Evolutionary conservation across 2,329 filamentous ascomycete species (phyloP).

Genomic region (Hyphodiscus sp.): DNA sequence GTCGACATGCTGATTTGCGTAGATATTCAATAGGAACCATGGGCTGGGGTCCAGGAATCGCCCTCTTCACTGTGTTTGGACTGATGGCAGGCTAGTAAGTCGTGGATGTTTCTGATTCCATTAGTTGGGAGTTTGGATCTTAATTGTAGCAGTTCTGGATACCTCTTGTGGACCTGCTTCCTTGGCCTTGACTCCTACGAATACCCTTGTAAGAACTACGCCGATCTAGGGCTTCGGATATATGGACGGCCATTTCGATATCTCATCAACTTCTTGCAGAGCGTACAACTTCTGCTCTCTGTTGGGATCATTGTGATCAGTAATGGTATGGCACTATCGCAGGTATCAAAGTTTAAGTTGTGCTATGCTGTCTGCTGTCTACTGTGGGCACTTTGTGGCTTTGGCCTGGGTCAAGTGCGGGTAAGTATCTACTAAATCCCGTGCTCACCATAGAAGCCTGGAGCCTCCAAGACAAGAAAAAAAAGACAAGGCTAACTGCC

Average conservation of each 20-base stretch:
- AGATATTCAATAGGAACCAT: slow-evolving; percentile 14
- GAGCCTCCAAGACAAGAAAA: too few relatives aligned
- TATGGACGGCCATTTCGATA: slow-evolving; percentile 16
- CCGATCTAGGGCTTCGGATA: slow-evolving; percentile 18
- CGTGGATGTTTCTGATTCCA: not conserved
- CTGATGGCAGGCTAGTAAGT: slow-evolving; percentile 12
- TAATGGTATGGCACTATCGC: slow-evolving; percentile 15
- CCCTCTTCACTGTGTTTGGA: slow-evolving; percentile 19
- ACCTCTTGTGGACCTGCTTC: slow-evolving; percentile 16
- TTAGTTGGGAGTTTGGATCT: not conserved
- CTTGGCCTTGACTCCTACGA: slow-evolving; percentile 17
- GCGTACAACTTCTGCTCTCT: slow-evolving; percentile 11
- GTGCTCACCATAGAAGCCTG: too few relatives aligned
- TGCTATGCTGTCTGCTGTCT: slow-evolving; percentile 24
- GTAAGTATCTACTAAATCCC: too few relatives aligned
- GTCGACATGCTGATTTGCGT: not conserved
- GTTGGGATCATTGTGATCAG: slow-evolving; percentile 18
- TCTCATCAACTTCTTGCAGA: slow-evolving; percentile 15
- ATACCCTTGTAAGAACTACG: slow-evolving; percentile 19
- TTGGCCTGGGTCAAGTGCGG: slow-evolving; percentile 26
- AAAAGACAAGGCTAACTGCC: too few relatives aligned
- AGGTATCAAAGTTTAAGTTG: slow-evolving; percentile 16
- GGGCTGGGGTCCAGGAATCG: slow-evolving; percentile 18
- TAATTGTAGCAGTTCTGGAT: slow-evolving; percentile 11
- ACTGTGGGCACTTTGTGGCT: slow-evolving; percentile 25